Evolutionary conservation across 441 rosid species (phyloP), one percentile per base, ranked within the genome.

Genomic region (Populus hybrid): DNA sequence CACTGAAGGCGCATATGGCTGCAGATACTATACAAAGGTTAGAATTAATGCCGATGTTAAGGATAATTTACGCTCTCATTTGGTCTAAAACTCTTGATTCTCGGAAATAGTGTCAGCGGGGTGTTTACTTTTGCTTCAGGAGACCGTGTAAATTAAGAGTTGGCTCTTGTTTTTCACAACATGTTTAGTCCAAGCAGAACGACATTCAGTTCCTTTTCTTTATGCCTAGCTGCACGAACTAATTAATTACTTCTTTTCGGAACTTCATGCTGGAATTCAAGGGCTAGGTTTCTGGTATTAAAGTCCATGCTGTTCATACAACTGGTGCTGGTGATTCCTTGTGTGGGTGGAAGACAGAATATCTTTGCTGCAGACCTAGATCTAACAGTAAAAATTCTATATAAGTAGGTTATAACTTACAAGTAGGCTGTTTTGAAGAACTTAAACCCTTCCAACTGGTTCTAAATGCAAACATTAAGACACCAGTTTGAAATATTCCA

Each of bases 1-100:
- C 69, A 93, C 98, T 0, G 94, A 91, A 76, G 98, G 24, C 24
- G 24, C 24, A 24, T 0, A 24, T 24, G 24, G 24, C 24, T 24
- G 24, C 24, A 24, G 24, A 24, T 24, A 24, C 24, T 24, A 24
- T 24, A 24, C 24, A 24, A 24, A 24, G 24, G 24, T 24, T 24
- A 24, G 24, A 24, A 24, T 24, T 24, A 0, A 69, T 6, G 40
- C 56, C 29, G 12, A 1, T n/a, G 35, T 70, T 40, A 20, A 63
- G 21, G 36, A 6, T 26, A 26, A 64, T 59, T 73, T 73, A 71
- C 42, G 18, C n/a, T 23, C 23, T 71, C 56, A 9, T 45, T 71
- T 16, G 74, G 68, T 72, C 20, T 53, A 29, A 11, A 61, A 77
- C 10, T 29, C 20, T 35, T 6, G 42, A 21, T 21, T 31, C 53